Base-by-base conservation (phyloP, 768 basidiomycete species). In the Phlegmacium glaucopus region DNA sequence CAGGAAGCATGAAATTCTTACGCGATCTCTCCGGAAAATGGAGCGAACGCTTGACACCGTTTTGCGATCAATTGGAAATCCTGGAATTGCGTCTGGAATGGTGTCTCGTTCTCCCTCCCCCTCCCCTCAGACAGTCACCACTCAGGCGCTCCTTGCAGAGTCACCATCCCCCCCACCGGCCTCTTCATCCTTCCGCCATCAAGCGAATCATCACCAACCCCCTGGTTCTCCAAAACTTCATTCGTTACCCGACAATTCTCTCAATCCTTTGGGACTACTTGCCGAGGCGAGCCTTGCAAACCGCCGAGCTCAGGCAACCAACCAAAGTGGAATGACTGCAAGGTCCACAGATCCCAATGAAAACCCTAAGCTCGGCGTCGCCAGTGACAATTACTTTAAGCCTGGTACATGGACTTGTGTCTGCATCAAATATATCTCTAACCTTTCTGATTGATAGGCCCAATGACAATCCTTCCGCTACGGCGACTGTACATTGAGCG, bases 1-100 rank as follows among this genome's bases (percentile, higher is more conserved):
- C 65, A 90, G 87, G 74, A 92, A 92, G 74, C 86, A 90, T 56
- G 90, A 92, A 59, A 71, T 89, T 18, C 72, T 92, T 16, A 87
- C 87, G 3, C 78, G 83, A 52, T 91, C 89, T 3, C 71, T 94
- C 42, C 80, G 85, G 46, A 94, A 93, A 66, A 93, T 94, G 90
- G 92, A 94, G 62, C 78, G 82, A 30, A 94, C 91, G 1, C 76
- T 94, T n/a, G 91, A 94, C 66, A 92, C 90, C 11, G 92, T 96
- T 28, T 74, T 96, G 15, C 80, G 84, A 39, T 92, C 90, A 13
- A 87, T 96, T 39, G 88, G 88, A 32, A 92, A 93, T 57, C 91
- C 90, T 0, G 79, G 76, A 59, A 79, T 89, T 54, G 75, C 82
- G 2, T 83, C 86, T 1, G 87, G 85, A 39, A 87, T 91, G 80